phyloP scores from a whole-genome alignment of 1,284 basidiomycete genomes.

The Pseudozyma tsukubaensis region DNA sequence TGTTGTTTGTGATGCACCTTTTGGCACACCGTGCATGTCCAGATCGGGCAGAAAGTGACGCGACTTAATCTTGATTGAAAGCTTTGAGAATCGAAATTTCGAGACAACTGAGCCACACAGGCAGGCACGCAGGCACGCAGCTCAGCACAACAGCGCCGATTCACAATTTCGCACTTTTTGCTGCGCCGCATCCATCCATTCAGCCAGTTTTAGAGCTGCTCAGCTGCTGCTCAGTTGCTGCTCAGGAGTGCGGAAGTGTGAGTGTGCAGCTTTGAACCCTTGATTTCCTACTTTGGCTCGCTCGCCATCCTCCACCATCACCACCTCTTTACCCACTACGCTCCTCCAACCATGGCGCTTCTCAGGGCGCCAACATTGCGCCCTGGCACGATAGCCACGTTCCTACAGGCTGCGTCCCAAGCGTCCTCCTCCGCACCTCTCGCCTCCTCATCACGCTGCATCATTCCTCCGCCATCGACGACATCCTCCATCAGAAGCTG shows the following conservation, averaged over 20 bases:
- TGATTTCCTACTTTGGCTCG: not conserved
- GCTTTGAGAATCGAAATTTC: conserved; percentile 10
- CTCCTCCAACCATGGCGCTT: conserved; percentile 14
- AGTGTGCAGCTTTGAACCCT: conserved; percentile 1
- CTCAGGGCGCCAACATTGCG: conserved; percentile 34
- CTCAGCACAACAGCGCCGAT: not conserved
- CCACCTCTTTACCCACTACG: not conserved
- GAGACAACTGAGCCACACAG: not conserved
- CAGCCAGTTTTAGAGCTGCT: conserved; percentile 1
- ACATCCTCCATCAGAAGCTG: conserved; percentile 6
- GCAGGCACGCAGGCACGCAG: not conserved
- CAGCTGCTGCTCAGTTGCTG: not conserved
- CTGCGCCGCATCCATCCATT: conserved; percentile 1
- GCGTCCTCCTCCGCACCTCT: not conserved
- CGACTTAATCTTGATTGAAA: not conserved
- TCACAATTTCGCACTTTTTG: no score
- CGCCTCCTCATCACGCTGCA: conserved; percentile 1
- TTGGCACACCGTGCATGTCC: conserved; percentile 7
- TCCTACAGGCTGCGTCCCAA: not conserved
- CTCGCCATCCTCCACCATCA: conserved; percentile 16
- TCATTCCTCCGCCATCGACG: not conserved
- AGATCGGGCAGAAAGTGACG: not conserved
- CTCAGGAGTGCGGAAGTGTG: not conserved
- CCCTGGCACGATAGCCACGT: conserved; percentile 10
- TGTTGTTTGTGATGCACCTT: conserved; percentile 15